Conservation (phyloP, 1,139 yeast species). For the Sugiyamaella grinbergsii region DNA sequence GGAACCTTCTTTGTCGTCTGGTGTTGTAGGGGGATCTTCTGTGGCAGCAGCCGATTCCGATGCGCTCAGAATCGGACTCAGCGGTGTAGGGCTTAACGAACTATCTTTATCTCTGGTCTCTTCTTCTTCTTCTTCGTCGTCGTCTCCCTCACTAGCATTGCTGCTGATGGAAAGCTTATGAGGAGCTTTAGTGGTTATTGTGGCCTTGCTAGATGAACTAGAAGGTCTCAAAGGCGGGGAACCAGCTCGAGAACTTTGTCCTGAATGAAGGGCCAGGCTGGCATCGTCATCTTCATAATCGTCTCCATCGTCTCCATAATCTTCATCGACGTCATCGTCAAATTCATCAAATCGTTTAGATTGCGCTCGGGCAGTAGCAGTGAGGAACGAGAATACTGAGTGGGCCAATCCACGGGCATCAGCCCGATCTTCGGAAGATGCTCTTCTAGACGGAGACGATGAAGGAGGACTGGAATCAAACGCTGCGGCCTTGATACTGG, state of each 20-base stretch:
- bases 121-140: not conserved
- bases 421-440: slow-evolving; percentile 25
- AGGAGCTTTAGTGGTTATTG: not conserved
- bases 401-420: slow-evolving; percentile 18
- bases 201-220: not conserved
- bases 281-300: slow-evolving; percentile 28
- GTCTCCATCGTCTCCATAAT: slow-evolving; percentile 28
- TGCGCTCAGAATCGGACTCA: slow-evolving; percentile 10
- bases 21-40: not conserved
- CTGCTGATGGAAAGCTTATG: slow-evolving; percentile 15
- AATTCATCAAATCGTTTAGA: slow-evolving; percentile 32
- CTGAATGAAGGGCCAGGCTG: slow-evolving; percentile 4
- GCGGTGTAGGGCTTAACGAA: slow-evolving; percentile 1
- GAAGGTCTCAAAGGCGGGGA: slow-evolving; percentile 4
- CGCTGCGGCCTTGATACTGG: slow-evolving; percentile 1
- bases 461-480: not conserved
- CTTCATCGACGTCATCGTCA: slow-evolving; percentile 34
- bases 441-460: slow-evolving; percentile 8
- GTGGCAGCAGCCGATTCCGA: not conserved
- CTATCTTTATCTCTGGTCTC: not conserved
- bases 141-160: slow-evolving; percentile 6
- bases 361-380: slow-evolving; percentile 31
- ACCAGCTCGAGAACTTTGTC: not conserved
- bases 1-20: not conserved
- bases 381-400: slow-evolving; percentile 32